Evolutionary conservation across 1,139 yeast species (phyloP), one percentile per base, ranked within the genome.

Genomic region (Debaryomyces nepalensis): DNA sequence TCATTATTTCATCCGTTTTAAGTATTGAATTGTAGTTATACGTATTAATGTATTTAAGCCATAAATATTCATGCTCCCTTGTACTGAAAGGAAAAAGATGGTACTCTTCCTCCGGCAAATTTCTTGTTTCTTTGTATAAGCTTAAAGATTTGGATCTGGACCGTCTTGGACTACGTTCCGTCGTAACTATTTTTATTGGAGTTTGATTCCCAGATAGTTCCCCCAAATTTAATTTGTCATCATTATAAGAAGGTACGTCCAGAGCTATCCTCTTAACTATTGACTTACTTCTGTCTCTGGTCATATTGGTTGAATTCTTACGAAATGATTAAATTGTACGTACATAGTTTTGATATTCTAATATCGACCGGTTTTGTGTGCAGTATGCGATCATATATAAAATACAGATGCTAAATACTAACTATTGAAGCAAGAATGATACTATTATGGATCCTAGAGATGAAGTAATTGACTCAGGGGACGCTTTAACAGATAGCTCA

Each of bases 231-330:
- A 52, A 38, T n/a, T 45, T 47, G 10, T 56, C 63, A 5, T 56
- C 63, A 8, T 51, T 50, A 40, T 57, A 58, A 5, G 58, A 45
- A 4, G 73, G 75, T 12, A 65, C 63, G 31, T 70, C 75, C 44
- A 63, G 59, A 4, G 78, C 77, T 29, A 73, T 68, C 41, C 58
- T 56, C 44, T 69, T 68, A 2, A 80, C 84, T 45, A 79, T 72
- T 4, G 86, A 79, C 45, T 73, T 71, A 41, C 81, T 71, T 56
- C 85, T 61, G 16, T 54, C 57, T 45, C 77, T 56, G 35, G 68
- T 52, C 74, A 68, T 68, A 30, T 46, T 51, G 12, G 44, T 18
- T 8, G 1, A 18, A n/a, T 10, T 12, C 7, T 20, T 11, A 8
- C 29, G 5, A 9, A 11, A 26, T 26, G 11, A 9, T 20, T 5